Percentiles rank a stretch among this genome's conserved stretches.
phyloP scores from a whole-genome alignment of 169 alveolate genomes.

The Condylostoma magnum region DNA sequence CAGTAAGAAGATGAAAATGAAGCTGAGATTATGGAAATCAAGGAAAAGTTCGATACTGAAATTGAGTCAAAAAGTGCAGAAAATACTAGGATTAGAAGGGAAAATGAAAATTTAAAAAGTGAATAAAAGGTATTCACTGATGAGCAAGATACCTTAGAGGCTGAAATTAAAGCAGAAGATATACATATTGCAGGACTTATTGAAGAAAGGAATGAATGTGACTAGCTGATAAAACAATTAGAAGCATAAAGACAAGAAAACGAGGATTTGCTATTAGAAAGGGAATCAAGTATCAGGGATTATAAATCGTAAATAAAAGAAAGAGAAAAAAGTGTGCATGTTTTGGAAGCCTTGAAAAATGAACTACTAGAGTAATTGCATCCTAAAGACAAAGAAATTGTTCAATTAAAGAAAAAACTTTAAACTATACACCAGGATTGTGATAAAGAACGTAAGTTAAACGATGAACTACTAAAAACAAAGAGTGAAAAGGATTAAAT shows the following conservation, averaged over 20 bases:
- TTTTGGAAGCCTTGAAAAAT: constrained; percentile 36
- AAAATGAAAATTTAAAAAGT: constrained; percentile 35
- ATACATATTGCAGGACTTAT: constrained; percentile 58
- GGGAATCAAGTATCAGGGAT: too few relatives aligned
- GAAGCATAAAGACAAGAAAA: too few relatives aligned
- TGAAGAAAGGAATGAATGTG: constrained; percentile 40
- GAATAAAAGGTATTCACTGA: constrained; percentile 37
- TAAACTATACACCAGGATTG: too few relatives aligned
- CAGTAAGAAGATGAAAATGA: constrained; percentile 79
- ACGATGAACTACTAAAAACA: too few relatives aligned
- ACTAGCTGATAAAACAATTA: neutral
- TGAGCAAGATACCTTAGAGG: constrained; percentile 36
- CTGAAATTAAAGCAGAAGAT: constrained; percentile 23
- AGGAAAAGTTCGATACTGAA: constrained; percentile 29
- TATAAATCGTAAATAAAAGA: constrained; percentile 51
- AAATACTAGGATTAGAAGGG: constrained; percentile 31
- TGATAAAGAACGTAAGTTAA: too few relatives aligned
- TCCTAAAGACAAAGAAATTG: constrained; percentile 57
- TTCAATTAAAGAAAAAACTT: too few relatives aligned
- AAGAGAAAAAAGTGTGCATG: constrained; percentile 30
- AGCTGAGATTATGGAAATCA: constrained; percentile 56
- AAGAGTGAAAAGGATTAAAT: too few relatives aligned
- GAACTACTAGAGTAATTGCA: constrained; percentile 36
- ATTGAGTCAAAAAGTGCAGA: constrained; percentile 43
- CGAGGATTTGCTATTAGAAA: too few relatives aligned